Evolutionary conservation across 2,329 filamentous ascomycete genomes (phyloP), one percentile per base, ranked within the genome.

Genomic region (Westerdykella ornata): DNA sequence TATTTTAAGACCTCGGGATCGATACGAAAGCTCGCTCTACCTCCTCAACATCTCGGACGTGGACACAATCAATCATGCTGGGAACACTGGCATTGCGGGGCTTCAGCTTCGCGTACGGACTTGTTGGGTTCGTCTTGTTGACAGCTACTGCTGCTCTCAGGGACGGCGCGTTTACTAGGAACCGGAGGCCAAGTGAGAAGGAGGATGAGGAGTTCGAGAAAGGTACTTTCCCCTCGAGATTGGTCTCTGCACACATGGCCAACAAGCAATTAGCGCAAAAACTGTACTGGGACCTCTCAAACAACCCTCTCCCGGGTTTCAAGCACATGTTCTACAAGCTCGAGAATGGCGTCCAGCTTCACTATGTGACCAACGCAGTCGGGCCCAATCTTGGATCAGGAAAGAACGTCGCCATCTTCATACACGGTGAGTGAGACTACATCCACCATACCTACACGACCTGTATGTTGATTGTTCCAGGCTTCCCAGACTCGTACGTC

Each of bases 401-500:
- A 17, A 65, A 47, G 38, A 60, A 57, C 39, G 56, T 79, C 13
- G 66, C 76, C 17, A 68, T 80, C 31, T 74, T 79, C 49, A 62
- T 80, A 14, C 77, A 80, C 56, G 77, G 60, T 56, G 38, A 39
- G 45, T 30, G 9, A 3, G 9, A 7, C 16, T 33, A 2, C 2
- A 15, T 11, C 16, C 8, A 15, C 16, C 8, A 15, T 33, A 6
- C 13, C 30, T 32, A 33, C 30, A 7, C 4, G 16, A 15, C 16
- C 12, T 17, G 7, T 14, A 19, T 22, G 39, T 18, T 38, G 14
- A 33, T 22, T 9, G 30, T 30, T 5, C 5, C 33, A 63, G 60
- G 77, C 29, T 81, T 78, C 44, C 77, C 77, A 5, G 77, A 81
- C 50, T 77, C 75, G 42, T 78, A 68, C 60, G 66, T 71, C 9